Evolutionary conservation across 306 rosid species (phyloP).

Genomic region (Quercus engelmannii): DNA sequence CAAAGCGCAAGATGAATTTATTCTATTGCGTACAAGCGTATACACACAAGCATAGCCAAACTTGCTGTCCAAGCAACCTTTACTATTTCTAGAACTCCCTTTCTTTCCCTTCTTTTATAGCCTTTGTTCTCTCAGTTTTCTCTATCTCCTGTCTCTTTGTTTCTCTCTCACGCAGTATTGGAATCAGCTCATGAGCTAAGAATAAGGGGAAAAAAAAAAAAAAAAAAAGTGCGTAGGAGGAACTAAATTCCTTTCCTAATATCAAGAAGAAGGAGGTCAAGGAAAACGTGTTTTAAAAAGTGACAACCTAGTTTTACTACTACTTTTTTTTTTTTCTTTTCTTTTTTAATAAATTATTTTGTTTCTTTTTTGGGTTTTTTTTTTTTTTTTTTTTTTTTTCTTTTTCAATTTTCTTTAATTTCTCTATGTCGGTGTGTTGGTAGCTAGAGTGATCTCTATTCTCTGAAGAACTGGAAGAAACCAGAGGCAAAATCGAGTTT

Average conservation of each 20-base stretch:
- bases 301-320: slow-evolving; percentile 25
- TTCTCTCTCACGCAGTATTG: slow-evolving; percentile 4
- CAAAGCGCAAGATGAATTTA: slow-evolving; percentile 4
- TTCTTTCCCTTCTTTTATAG: slow-evolving; percentile 14
- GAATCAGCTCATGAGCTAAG: slow-evolving; percentile 4
- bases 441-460: not conserved
- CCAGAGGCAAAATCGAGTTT: slow-evolving; percentile 12
- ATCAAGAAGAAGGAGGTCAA: slow-evolving; percentile 21
- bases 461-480: slow-evolving; percentile 35
- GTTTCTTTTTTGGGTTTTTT: not conserved
- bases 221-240: slow-evolving; percentile 4
- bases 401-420: not conserved
- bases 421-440: not conserved
- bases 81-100: slow-evolving; percentile 33
- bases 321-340: not conserved
- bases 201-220: not conserved
- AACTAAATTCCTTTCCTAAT: slow-evolving; percentile 21
- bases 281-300: slow-evolving; percentile 38
- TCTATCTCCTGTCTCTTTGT: not conserved
- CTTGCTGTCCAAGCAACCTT: slow-evolving; percentile 60
- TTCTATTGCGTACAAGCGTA: slow-evolving; percentile 30
- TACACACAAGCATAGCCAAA: slow-evolving; percentile 44
- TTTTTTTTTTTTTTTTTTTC: not conserved
- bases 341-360: not conserved
- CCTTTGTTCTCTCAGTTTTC: slow-evolving; percentile 2